Base-by-base conservation (phyloP, 106 monocot species). In the Acorus gramineus region DNA sequence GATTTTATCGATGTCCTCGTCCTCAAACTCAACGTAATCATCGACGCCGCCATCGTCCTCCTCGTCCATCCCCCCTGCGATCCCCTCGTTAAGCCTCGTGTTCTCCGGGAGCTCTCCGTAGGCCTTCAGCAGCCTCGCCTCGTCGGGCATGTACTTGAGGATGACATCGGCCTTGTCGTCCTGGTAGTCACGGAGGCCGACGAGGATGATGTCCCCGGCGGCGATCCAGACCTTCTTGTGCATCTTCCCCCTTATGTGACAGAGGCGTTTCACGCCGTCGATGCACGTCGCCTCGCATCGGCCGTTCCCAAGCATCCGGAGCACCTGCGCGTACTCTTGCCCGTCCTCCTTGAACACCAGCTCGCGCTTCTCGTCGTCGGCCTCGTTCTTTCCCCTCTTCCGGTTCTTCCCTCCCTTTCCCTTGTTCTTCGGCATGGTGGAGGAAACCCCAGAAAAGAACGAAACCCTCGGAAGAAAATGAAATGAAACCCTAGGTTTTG, bases 191-290 rank as follows among this genome's bases (percentile, higher is more conserved):
- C 85, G 77, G 13, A 85, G 81, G 7, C 85, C 85, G 65, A 85
- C 81, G 28, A 85, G 81, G 55, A 85, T 75, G 61, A 85, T 81
- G 62, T 81, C 85, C 8, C 81, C 85, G 44, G 85, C 85, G 45
- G 85, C 85, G 66, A 85, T 85, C 85, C 85, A 85, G 11, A 85
- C 85, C 61, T 85, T 85, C 74, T 85, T 85, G 75, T 85, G 85
- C 85, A 85, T 85, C 78, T 85, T 85, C 2, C 85, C 85, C 0
- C 85, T 74, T 66, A 85, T 85, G 61, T 85, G 85, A 66, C 81
- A 81, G 50, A 85, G 85, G 0, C 85, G 59, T 47, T 85, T 85
- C 57, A 75, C 81, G 5, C 85, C 85, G 57, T 85, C 85, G 72
- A 85, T 85, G 71, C 85, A 85, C 64, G 72, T 65, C n/a, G 81